Base-by-base conservation (phyloP, 371 early-diverging fungal genomes). In the Funneliformis caledonium region DNA sequence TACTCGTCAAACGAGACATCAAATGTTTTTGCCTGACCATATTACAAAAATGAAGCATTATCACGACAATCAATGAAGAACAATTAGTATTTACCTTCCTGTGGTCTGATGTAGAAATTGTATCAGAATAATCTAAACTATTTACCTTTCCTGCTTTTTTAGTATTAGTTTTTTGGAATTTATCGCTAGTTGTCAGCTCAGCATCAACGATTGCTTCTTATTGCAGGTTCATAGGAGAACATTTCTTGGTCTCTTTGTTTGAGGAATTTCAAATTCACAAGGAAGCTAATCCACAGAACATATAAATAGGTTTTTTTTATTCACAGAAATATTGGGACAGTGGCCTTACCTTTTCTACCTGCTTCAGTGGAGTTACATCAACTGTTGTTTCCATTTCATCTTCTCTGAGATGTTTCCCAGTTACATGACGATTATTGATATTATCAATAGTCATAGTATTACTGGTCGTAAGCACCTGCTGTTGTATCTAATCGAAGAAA, bases 241-340 rank as follows among this genome's bases (percentile, higher is more conserved):
- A 64, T 64, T 64, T 64, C 64, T 64, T 1, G 16, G 64, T 64
- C 64, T 16, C 64, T 64, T 64, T 64, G 11, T 64, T 64, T 64
- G 64, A 64, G 64, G 2, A 64, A 64, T 64, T 64, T 64, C 64
- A 64, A 64, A 64, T 64, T 64, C 64, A 64, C 64, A 45, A 8
- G 45, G 45, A 45, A 45, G 45, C 45, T 64, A 64, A 64, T 64
- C 64, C 16, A 64, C 16, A 64, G 64, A 64, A 64, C 16, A 16
- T 7, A 64, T 64, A 64, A 64, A 64, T 64, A 64, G 64, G 64
- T 64, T 64, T 11, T 64, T 64, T 64, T 64, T 64, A 64, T 64
- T 64, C 2, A 64, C 64, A 64, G 64, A 64, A 64, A 64, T 64
- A 64, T n/a, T n/a, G n/a, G n/a, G n/a, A n/a, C n/a, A n/a, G n/a